Conservation (phyloP, 2,329 filamentous ascomycete genomes). For the Botrytis squamosa region DNA sequence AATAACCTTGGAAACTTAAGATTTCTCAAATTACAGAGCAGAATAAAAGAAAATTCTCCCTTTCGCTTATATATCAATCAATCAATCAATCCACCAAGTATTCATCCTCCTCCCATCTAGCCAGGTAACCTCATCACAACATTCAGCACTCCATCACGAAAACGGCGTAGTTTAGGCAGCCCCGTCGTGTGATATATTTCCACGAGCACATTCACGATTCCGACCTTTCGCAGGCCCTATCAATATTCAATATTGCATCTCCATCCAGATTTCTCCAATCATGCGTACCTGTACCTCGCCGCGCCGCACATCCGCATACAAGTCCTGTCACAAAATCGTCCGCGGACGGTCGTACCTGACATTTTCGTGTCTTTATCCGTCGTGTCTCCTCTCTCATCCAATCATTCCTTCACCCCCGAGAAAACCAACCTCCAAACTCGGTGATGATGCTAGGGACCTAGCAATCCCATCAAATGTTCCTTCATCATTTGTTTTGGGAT, state of each 20-base stretch:
- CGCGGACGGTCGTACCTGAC: background rate
- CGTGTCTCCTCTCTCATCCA: background rate
- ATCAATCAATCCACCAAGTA: background rate
- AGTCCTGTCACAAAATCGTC: background rate
- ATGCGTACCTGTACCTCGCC: background rate
- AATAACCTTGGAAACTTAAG: background rate
- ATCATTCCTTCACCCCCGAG: too few species aligned
- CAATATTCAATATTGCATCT: background rate
- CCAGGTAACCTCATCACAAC: background rate
- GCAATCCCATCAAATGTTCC: background rate
- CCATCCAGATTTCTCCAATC: background rate
- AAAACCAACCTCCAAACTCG: background rate
- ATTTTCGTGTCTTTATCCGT: background rate
- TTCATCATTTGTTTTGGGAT: background rate
- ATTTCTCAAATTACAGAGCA: background rate
- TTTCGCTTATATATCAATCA: background rate
- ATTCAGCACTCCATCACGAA: background rate
- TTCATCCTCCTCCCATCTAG: background rate
- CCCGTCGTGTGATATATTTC: background rate
- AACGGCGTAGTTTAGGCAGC: background rate
- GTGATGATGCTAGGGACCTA: background rate
- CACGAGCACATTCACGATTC: background rate
- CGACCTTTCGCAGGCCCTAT: background rate
- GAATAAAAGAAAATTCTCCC: background rate
- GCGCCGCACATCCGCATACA: conserved; percentile 1